Evolutionary conservation across 2,329 filamentous ascomycete genomes (phyloP).

Genomic region (Huntiella abstrusa): DNA sequence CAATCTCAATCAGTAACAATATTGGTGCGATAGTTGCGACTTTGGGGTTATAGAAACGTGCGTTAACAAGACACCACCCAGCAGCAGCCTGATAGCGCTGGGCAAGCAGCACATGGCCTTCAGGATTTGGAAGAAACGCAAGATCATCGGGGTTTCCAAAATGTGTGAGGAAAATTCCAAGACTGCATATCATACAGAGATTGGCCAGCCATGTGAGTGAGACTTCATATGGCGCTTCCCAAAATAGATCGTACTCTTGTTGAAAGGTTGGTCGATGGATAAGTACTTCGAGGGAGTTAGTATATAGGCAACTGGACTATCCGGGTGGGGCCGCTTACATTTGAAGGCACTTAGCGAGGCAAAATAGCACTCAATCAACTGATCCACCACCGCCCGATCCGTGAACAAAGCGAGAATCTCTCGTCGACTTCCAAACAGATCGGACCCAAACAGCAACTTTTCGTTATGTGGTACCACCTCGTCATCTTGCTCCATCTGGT

Average conservation of each 20-base stretch:
- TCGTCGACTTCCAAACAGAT: constrained; percentile 22
- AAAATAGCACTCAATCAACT: constrained; percentile 34
- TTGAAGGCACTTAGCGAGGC: constrained; percentile 32
- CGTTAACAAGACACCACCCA: constrained; percentile 30
- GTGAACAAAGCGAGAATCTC: constrained; percentile 32
- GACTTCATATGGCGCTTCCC: constrained; percentile 22
- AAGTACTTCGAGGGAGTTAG: constrained; percentile 22
- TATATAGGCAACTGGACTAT: constrained; percentile 11
- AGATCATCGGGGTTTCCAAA: constrained; percentile 19
- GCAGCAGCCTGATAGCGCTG: constrained; percentile 29
- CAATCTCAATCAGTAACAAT: constrained; percentile 31
- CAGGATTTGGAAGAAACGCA: constrained; percentile 18
- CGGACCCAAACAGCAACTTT: constrained; percentile 24
- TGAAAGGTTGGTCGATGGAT: constrained; percentile 34
- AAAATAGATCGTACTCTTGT: constrained; percentile 31
- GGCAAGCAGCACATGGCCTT: constrained; percentile 16
- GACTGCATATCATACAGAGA: constrained; percentile 28
- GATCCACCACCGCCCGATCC: constrained; percentile 26
- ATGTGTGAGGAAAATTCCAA: constrained; percentile 26
- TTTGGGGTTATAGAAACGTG: constrained; percentile 31
- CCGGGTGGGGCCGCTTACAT: constrained; percentile 19
- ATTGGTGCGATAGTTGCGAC: constrained; percentile 30
- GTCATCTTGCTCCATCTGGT: constrained; percentile 12
- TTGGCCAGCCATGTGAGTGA: constrained; percentile 31
- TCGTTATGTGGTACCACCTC: constrained; percentile 21